These are phyloP conservation scores for Begonia loranthoides DNA, from an alignment of 306 rosid genomes.

Conservation along the genomic window DNA sequence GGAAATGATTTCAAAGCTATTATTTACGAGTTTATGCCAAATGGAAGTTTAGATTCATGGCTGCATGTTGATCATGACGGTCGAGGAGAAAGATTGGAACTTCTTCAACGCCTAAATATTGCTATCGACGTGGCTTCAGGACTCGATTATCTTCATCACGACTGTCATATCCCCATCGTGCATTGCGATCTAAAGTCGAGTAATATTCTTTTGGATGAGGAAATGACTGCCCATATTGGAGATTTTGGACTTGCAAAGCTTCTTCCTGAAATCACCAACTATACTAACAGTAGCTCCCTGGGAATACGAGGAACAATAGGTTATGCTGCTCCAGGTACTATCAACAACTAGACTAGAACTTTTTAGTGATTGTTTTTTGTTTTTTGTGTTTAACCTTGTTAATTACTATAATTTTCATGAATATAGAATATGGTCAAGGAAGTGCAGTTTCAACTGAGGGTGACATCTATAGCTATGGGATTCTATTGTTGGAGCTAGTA, in stretches of 20 bases:
- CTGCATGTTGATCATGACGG: background rate
- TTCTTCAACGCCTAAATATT: background rate
- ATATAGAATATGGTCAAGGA: constrained; percentile 10
- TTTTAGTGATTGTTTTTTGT: background rate
- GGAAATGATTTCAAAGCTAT: background rate
- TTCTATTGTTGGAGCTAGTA: constrained; percentile 8
- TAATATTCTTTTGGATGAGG: constrained; percentile 1
- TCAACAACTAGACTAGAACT: background rate
- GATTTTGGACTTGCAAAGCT: constrained; percentile 5
- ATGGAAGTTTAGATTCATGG: constrained; percentile 1
- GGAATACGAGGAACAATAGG: constrained; percentile 1
- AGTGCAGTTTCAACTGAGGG: constrained; percentile 3
- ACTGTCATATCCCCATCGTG: background rate
- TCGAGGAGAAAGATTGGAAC: background rate
- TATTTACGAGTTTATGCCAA: background rate
- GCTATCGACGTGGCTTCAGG: background rate
- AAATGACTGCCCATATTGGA: constrained; percentile 2
- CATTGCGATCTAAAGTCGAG: background rate
- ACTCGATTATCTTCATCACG: background rate
- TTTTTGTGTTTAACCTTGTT: background rate
- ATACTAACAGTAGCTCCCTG: background rate
- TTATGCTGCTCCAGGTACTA: constrained; percentile 2
- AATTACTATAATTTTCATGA: background rate
- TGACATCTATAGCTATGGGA: constrained; percentile 9
- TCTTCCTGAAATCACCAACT: background rate